phyloP scores from a whole-genome alignment of 1,139 yeast genomes.

The Ogataea hybrid region DNA sequence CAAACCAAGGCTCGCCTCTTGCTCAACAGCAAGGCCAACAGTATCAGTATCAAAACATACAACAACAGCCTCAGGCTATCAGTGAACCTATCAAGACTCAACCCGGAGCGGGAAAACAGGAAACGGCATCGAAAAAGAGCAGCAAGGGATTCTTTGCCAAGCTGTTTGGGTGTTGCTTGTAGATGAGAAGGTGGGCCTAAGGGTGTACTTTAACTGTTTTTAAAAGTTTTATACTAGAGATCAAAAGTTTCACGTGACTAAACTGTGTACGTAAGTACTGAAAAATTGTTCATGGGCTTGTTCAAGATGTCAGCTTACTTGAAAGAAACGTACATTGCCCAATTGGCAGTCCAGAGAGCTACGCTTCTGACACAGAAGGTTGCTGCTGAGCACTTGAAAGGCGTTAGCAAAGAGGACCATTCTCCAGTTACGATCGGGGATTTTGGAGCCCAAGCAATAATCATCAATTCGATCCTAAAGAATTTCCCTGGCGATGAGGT shows the following conservation, averaged over 20 bases:
- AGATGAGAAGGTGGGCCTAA: constrained; percentile 1
- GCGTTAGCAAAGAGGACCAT: constrained; percentile 80
- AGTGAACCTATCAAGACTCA: constrained; percentile 19
- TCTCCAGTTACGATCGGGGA: constrained; percentile 98
- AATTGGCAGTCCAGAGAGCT: constrained; percentile 88
- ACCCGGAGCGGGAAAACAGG: constrained; percentile 17
- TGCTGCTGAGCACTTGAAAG: constrained; percentile 62
- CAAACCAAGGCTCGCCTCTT: constrained; percentile 13
- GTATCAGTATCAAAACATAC: constrained; percentile 15
- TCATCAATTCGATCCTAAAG: constrained; percentile 74
- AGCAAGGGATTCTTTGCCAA: constrained; percentile 28
- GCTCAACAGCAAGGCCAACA: constrained; percentile 18
- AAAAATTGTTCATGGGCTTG: not conserved
- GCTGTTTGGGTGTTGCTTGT: constrained; percentile 26
- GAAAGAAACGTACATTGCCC: constrained; percentile 73
- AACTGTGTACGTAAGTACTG: not conserved
- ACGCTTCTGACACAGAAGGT: constrained; percentile 72
- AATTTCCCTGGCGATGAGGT: constrained; percentile 83
- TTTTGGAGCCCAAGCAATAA: constrained; percentile 92
- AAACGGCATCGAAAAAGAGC: constrained; percentile 20
- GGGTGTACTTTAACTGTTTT: constrained; percentile 3
- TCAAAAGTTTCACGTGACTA: constrained; percentile 7
- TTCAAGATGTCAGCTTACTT: constrained; percentile 17
- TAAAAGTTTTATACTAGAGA: constrained; percentile 1
- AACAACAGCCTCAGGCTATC: constrained; percentile 23